Evolutionary conservation across 495 filamentous ascomycete genomes (phyloP), one percentile per base, ranked within the genome.

Genomic region (Xylaria nigripes): DNA sequence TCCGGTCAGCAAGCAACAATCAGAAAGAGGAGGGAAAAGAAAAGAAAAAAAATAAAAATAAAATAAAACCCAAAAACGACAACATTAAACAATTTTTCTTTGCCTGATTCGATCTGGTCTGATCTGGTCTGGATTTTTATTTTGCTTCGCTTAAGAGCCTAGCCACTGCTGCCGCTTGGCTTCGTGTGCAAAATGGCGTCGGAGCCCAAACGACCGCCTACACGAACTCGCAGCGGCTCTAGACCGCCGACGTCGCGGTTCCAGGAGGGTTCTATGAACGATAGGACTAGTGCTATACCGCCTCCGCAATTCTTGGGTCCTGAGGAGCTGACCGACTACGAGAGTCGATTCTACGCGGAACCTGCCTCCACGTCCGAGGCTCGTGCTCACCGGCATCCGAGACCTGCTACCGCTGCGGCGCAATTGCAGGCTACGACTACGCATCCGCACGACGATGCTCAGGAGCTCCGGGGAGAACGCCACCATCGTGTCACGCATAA

Each of bases 181-280:
- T 42, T 29, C 21, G 5, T 47, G 51, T 15, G 45, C 61, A 5
- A 36, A 34, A 61, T 63, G 54, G 58, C 63, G 34, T 60, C 59
- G 45, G 51, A 60, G 58, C 41, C 40, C 45, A 53, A 30, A 47
- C 59, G 41, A 27, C 52, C 58, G 36, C 57, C 45, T 19, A 61
- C 52, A 10, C 56, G 54, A 36, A 61, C 50, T 41, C 79, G 45
- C 46, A 55, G 82, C 9, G 73, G 75, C 13, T 85, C 82, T 8
- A 74, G 61, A 9, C 64, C 64, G 42, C 57, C 64, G 4, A 67
- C 61, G 10, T 67, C 64, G 32, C 59, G 79, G 25, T 90, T 90
- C 61, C 67, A 84, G 4, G 86, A 90, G 60, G 86, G 83, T 2
- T 86, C 78, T 51, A 89, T 90, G 86, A 86, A 82, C 63, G 86